These are phyloP conservation scores for Haematococcus lacustris DNA, from an alignment of 139 green algal genomes.

Conservation along the genomic window DNA sequence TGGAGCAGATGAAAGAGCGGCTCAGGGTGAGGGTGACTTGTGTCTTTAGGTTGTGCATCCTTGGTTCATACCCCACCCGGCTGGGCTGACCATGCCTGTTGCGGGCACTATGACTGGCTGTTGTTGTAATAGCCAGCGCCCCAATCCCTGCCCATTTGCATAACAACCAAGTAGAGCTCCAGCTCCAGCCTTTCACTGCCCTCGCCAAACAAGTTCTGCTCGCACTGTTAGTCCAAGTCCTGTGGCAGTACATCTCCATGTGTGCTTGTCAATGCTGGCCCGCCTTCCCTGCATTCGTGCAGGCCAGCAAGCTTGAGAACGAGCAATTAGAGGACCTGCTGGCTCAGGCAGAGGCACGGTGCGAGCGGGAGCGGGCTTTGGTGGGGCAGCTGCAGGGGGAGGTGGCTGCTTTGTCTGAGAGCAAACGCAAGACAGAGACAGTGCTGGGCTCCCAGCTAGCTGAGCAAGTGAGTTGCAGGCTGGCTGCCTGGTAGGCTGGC, in stretches of 20 bases:
- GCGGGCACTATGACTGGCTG: too few species aligned
- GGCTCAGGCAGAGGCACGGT: conserved; percentile 33
- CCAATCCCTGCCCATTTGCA: neutral
- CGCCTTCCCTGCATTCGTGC: neutral
- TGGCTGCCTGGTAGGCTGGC: too few species aligned
- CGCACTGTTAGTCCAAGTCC: neutral
- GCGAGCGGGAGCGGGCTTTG: conserved; percentile 23
- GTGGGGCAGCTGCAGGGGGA: conserved; percentile 14
- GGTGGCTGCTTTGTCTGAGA: conserved; percentile 29
- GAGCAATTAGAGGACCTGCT: conserved; percentile 72
- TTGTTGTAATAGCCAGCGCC: too few species aligned
- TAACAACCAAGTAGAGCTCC: neutral
- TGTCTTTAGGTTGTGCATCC: too few species aligned
- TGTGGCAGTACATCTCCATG: neutral
- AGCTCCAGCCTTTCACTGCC: neutral
- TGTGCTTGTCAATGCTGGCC: neutral
- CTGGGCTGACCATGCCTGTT: neutral
- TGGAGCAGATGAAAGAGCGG: conserved; percentile 12
- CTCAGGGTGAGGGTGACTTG: neutral
- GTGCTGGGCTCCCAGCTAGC: neutral
- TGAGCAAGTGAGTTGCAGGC: conserved; percentile 10
- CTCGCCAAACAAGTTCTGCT: neutral
- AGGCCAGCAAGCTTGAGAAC: conserved; percentile 36
- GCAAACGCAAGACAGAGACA: conserved; percentile 13
- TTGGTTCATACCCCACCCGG: too few species aligned